A percentile compares a stretch with the other conserved stretches of the same genome.
Evolutionary conservation across 148 eudicot genomes (phyloP).

Genomic region (Chenopodium berlandieri): DNA sequence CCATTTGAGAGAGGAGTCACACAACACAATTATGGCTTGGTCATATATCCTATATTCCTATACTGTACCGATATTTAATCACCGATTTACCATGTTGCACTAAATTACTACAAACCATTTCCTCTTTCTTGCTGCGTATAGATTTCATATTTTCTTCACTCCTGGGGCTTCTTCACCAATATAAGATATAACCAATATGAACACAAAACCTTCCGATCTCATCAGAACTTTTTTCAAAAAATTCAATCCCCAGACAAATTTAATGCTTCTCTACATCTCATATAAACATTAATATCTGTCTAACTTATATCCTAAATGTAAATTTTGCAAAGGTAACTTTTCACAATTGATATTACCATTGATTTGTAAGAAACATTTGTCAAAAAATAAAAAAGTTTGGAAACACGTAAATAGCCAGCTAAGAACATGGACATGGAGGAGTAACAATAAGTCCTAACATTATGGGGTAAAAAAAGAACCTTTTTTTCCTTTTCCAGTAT

Average conservation of each 20-base stretch:
- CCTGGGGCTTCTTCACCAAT: not conserved
- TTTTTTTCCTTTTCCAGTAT: constrained; percentile 82
- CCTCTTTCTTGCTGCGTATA: not conserved
- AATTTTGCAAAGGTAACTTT: not conserved
- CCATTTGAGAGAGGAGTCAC: not conserved
- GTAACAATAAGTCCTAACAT: too few species aligned
- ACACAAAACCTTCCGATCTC: not conserved
- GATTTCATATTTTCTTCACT: not conserved
- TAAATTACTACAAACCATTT: not conserved
- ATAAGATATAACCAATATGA: too few species aligned
- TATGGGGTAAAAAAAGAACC: constrained; percentile 36
- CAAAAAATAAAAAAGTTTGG: not conserved
- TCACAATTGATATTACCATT: not conserved
- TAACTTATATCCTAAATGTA: not conserved
- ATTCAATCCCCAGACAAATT: not conserved
- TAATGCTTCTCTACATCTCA: not conserved
- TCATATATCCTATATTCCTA: not conserved
- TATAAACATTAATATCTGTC: not conserved
- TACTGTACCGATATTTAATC: not conserved
- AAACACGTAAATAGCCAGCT: not conserved
- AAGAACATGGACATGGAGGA: not conserved
- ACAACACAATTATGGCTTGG: not conserved
- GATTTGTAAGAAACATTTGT: not conserved
- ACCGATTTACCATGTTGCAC: not conserved
- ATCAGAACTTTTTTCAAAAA: not conserved